phyloP scores from a whole-genome alignment of 1,284 basidiomycete genomes.

The Malassezia obtusa region DNA sequence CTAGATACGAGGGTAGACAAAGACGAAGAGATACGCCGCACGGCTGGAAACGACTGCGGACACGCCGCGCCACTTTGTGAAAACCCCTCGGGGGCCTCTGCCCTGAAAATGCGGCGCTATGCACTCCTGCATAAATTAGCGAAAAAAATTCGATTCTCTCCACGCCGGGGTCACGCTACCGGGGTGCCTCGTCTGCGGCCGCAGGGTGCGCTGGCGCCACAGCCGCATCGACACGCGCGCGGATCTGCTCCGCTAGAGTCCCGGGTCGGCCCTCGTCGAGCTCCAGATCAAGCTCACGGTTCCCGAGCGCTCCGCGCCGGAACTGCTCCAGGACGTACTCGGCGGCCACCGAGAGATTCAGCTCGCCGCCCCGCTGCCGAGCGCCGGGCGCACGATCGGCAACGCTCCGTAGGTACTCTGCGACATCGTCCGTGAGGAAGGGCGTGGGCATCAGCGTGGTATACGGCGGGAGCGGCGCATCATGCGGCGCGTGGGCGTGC shows the following conservation, averaged over 20 bases:
- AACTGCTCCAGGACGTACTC: constrained; percentile 37
- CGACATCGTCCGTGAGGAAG: constrained; percentile 30
- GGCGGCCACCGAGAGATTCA: constrained; percentile 34
- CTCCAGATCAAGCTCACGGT: constrained; percentile 35
- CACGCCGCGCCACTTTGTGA: too few species aligned
- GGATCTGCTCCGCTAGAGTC: neutral
- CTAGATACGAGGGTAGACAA: too few species aligned
- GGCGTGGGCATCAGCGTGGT: constrained; percentile 5
- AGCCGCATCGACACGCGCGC: neutral
- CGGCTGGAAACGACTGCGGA: too few species aligned
- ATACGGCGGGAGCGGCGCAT: constrained; percentile 14
- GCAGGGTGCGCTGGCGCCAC: too few species aligned
- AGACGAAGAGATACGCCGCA: too few species aligned
- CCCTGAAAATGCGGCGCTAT: too few species aligned
- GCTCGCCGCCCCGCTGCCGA: constrained; percentile 24
- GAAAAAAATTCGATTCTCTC: too few species aligned
- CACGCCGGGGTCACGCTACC: neutral
- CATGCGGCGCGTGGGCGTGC: constrained; percentile 48
- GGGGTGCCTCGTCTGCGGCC: neutral
- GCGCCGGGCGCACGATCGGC: constrained; percentile 38
- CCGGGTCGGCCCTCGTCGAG: neutral
- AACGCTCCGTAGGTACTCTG: constrained; percentile 21
- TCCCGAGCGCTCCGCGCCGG: constrained; percentile 31
- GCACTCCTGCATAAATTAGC: too few species aligned
- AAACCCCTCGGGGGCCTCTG: too few species aligned